Base-by-base conservation (phyloP, 129 eudicot species). In the Chrysanthemum makinoi region DNA sequence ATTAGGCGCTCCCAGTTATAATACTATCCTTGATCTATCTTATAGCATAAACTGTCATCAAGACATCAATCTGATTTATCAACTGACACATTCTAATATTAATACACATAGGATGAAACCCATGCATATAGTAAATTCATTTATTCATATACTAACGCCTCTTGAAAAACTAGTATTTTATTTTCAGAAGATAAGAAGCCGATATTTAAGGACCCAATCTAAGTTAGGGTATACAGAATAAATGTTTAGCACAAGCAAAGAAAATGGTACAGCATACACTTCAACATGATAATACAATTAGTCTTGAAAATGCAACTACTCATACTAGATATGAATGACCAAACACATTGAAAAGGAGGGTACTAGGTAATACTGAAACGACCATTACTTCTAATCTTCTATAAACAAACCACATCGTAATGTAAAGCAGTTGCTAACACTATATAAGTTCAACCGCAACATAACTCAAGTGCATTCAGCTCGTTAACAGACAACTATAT, bases 361-460 rank as follows among this genome's bases (percentile, higher is more conserved):
- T 39, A 1, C 46, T 6, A 39, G 46, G 46, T 39, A 39, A 39
- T 39, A 39, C 46, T 10, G 46, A 39, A 39, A 10, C 46, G 46
- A 39, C 46, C 46, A 39, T 39, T 39, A 7, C 46, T 39, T 39
- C n/a, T n/a, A n/a, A n/a, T n/a, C n/a, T n/a, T n/a, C 46, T 7
- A 7, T 7, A 1, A 39, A 39, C 39, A 39, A 7, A 39, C 10
- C 46, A 10, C 46, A 39, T 35, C 10, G 44, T 35, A 35, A 35
- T 35, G 6, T 35, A 35, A 35, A 35, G 44, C 44, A 6, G 44
- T 73, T 11, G 52, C 53, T 12, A 30, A 72, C 48, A 50, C 20
- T 15, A 44, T 15, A 44, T 49, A 58, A 44, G 46, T 46, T 46
- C 3, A 26, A 72, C 76, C 10, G 47, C 58, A 71, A 58, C 76